Conservation (phyloP, 1,284 basidiomycete genomes). For the Rhodotorula mucilaginosa region DNA sequence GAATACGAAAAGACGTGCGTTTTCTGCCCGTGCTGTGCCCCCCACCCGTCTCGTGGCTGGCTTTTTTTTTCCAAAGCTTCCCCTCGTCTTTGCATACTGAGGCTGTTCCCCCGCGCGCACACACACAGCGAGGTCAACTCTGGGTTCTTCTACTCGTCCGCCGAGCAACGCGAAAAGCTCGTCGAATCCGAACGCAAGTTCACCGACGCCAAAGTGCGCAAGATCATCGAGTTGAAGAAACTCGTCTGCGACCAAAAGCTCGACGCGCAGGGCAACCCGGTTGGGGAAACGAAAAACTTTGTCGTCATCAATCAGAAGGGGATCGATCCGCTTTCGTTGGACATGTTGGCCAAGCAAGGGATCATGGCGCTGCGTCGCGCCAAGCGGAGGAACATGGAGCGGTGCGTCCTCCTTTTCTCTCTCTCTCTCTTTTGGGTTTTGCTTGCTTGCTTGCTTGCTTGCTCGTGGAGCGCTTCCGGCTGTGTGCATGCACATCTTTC, state of each 20-base stretch:
- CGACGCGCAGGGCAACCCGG: slow-evolving; percentile 61
- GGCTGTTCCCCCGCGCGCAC: slow-evolving; percentile 26
- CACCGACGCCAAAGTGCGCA: slow-evolving; percentile 90
- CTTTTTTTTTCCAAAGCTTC: neutral
- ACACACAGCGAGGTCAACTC: slow-evolving; percentile 89
- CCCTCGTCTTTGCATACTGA: neutral
- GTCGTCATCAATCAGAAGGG: slow-evolving; percentile 99
- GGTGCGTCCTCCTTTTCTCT: slow-evolving; percentile 56
- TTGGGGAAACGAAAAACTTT: slow-evolving; percentile 70
- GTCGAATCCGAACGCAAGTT: slow-evolving; percentile 95
- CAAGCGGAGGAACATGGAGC: slow-evolving; percentile 96
- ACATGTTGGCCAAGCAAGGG: slow-evolving; percentile 94
- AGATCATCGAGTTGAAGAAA: slow-evolving; percentile 97
- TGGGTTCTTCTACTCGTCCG: slow-evolving; percentile 98
- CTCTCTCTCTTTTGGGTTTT: no score
- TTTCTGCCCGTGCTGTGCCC: no score
- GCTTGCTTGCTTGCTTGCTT: no score
- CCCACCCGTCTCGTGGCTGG: neutral
- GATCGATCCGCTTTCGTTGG: slow-evolving; percentile 95
- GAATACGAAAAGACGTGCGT: slow-evolving; percentile 99
- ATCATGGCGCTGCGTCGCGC: slow-evolving; percentile 92
- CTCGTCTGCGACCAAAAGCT: slow-evolving; percentile 89
- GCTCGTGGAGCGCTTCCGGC: no score
- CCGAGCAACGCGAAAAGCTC: slow-evolving; percentile 97
- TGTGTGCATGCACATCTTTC: no score